Conservation (phyloP, 208 protist genomes). For the Leishmania major region DNA sequence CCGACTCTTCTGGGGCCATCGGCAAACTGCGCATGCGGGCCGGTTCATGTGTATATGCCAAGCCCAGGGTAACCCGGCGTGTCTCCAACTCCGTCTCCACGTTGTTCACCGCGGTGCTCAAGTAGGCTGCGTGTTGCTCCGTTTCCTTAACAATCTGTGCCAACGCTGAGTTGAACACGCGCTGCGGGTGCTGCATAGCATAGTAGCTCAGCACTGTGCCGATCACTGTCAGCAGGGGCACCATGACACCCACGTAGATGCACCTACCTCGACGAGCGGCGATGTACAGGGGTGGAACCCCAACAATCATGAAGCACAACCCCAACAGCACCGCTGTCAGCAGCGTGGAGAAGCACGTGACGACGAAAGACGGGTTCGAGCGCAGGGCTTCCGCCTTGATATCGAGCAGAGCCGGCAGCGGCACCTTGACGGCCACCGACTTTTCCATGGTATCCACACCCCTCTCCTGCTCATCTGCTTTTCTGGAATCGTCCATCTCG, state of each 20-base stretch:
- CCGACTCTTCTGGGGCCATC: slow-evolving; percentile 6
- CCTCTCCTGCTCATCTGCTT: background rate
- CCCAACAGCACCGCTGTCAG: slow-evolving; percentile 35
- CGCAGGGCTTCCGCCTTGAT: background rate
- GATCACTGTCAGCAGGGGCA: slow-evolving; percentile 46
- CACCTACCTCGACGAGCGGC: slow-evolving; percentile 7
- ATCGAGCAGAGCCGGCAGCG: slow-evolving; percentile 17
- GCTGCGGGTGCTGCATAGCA: slow-evolving; percentile 38
- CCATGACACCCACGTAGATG: slow-evolving; percentile 56
- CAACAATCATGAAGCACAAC: slow-evolving; percentile 41
- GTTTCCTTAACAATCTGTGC: slow-evolving; percentile 33
- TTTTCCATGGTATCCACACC: no score
- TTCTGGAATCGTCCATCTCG: background rate
- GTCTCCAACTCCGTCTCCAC: slow-evolving; percentile 28
- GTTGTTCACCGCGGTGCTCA: slow-evolving; percentile 24
- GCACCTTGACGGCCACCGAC: slow-evolving; percentile 12
- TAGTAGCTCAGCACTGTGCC: slow-evolving; percentile 52
- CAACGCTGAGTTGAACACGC: slow-evolving; percentile 32
- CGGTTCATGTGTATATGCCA: background rate
- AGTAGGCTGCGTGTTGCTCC: slow-evolving; percentile 29
- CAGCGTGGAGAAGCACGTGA: slow-evolving; percentile 25
- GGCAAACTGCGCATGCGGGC: background rate
- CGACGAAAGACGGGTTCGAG: slow-evolving; percentile 16
- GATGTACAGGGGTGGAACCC: slow-evolving; percentile 54
- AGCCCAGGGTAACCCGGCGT: slow-evolving; percentile 5